phyloP scores from a whole-genome alignment of 106 monocot genomes.

The Phalaenopsis equestris region DNA sequence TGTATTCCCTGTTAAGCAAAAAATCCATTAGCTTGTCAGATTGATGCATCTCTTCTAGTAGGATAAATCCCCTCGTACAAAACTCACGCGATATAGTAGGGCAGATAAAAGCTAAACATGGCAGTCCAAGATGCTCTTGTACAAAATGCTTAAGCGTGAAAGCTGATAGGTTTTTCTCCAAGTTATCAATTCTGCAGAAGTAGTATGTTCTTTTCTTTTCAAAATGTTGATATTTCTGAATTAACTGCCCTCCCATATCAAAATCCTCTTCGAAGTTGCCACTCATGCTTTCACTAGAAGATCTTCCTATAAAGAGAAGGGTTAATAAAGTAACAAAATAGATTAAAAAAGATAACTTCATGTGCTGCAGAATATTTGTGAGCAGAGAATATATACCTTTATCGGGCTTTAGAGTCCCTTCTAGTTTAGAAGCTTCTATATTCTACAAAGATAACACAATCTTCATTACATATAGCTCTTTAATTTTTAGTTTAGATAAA shows the following conservation, averaged over 20 bases:
- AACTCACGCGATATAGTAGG: neutral
- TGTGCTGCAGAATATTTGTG: neutral
- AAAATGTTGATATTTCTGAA: neutral
- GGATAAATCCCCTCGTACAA: conserved; percentile 12
- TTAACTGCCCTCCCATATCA: conserved; percentile 5
- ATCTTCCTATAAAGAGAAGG: neutral
- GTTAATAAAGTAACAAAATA: neutral
- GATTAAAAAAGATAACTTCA: neutral
- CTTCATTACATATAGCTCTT: neutral
- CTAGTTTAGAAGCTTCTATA: neutral
- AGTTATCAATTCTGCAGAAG: conserved; percentile 19
- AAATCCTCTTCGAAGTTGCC: conserved; percentile 8
- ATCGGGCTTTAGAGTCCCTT: neutral
- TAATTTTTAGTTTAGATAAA: neutral
- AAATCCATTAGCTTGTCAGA: conserved; percentile 9
- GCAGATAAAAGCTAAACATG: conserved; percentile 2
- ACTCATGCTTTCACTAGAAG: neutral
- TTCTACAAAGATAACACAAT: neutral
- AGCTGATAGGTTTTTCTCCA: conserved; percentile 24
- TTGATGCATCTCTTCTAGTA: conserved; percentile 4
- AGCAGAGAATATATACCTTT: neutral
- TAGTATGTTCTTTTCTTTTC: conserved; percentile 7
- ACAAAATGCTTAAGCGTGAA: conserved; percentile 16
- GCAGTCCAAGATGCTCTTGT: conserved; percentile 7
- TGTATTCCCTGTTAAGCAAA: conserved; percentile 14